phyloP scores from a whole-genome alignment of 495 filamentous ascomycete species.

The Trichoderma orchidacearum region DNA sequence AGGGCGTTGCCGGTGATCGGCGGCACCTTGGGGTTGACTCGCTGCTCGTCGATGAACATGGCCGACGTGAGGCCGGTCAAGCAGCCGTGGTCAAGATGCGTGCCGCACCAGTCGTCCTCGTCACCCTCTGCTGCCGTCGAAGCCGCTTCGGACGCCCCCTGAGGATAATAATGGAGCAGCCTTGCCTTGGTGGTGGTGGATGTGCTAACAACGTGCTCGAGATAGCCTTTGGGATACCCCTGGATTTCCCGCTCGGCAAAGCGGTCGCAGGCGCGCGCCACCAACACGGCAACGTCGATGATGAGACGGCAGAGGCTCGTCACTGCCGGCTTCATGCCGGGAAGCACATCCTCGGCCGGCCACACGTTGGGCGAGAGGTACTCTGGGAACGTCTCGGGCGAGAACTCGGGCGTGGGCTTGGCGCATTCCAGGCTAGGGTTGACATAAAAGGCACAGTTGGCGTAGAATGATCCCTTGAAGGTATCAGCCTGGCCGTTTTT shows the following conservation, averaged over 20 bases:
- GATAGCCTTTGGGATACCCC: slow-evolving; percentile 60
- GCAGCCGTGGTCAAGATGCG: slow-evolving; percentile 87
- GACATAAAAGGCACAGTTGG: slow-evolving; percentile 90
- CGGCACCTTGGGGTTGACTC: slow-evolving; percentile 20
- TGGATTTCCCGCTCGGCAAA: slow-evolving; percentile 68
- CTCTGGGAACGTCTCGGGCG: slow-evolving; percentile 44
- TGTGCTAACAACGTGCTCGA: slow-evolving; percentile 74
- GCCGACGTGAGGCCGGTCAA: slow-evolving; percentile 87
- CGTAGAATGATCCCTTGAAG: slow-evolving; percentile 90
- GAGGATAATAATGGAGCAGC: slow-evolving; percentile 85
- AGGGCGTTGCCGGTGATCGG: slow-evolving; percentile 12
- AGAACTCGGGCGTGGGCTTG: slow-evolving; percentile 39
- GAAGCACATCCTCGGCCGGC: slow-evolving; percentile 52
- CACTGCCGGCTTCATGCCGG: slow-evolving; percentile 57
- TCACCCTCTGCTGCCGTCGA: slow-evolving; percentile 21
- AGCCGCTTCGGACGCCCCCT: slow-evolving; percentile 17
- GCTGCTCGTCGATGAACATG: slow-evolving; percentile 86
- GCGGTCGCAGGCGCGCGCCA: slow-evolving; percentile 74
- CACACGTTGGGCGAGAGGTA: slow-evolving; percentile 65
- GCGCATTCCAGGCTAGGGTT: slow-evolving; percentile 47
- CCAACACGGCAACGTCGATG: slow-evolving; percentile 77
- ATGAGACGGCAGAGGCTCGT: slow-evolving; percentile 70
- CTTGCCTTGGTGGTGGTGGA: slow-evolving; percentile 86
- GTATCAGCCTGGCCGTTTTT: slow-evolving; percentile 82
- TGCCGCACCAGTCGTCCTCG: slow-evolving; percentile 92